Base-by-base conservation (phyloP, 257 asterid species). In the Solanum virginianum region DNA sequence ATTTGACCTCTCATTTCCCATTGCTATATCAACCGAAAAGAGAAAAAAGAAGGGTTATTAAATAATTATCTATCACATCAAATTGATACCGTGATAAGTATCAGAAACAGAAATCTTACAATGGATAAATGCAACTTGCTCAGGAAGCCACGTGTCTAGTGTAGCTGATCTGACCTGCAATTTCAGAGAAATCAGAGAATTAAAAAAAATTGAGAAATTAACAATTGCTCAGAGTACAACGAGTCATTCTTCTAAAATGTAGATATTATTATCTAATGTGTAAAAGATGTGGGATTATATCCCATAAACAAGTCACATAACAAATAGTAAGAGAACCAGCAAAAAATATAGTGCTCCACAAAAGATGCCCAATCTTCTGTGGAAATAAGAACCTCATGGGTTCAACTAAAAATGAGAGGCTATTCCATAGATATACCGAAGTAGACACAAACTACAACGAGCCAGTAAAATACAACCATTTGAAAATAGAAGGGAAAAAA, bases 121-220 rank as follows among this genome's bases (percentile, higher is more conserved):
- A 39, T 95, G 98, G 88, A 97, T 97, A 89, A 97, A 97, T 86
- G 96, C 92, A 90, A 97, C 99, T 90, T 97, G 99, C 84, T 97
- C 99, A 36, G 99, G 99, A 88, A 97, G 98, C 99, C 99, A 97
- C 62, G 99, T 97, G 84, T 97, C 99, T 79, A 97, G 99, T 70
- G 99, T 94, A 84, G 99, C 99, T 88, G 99, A 97, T 90, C 99
- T 92, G 89, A 97, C 99, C 99, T 97, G 86, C 70, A 68, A 18
- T 53, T 51, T 69, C 55, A 81, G 75, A 86, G 85, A 74, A 53
- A 86, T 22, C 56, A 88, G 84, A 88, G 51, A 85, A 80, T 29
- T 71, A 26, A 16, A 53, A 51, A 47, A 51, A 77, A 15, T 53
- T 53, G 82, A 77, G 53, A 26, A 69, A 69, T 9, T 12, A 72